Evolutionary conservation across 2,329 filamentous ascomycete species (phyloP), one percentile per base, ranked within the genome.

Genomic region (Triangularia verruculosa): DNA sequence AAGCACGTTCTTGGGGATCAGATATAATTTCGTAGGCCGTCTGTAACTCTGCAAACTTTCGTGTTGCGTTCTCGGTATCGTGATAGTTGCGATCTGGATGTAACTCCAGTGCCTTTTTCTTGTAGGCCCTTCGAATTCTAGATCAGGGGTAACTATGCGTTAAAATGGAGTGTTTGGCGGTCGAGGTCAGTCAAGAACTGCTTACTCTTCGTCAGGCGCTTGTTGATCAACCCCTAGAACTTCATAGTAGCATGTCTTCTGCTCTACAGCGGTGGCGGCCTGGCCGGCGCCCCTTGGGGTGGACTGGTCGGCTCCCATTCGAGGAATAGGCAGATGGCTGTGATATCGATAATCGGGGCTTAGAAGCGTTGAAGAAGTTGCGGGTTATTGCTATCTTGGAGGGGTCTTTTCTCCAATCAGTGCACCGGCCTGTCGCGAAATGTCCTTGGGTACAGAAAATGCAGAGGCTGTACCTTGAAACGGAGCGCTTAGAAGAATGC

Each of bases 11-110:
- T 74, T 99, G 94, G 11, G 93, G 88, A 75, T 99, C 95, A 1
- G 93, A 96, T 1, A 99, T 85, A n/a, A 99, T 87, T 75, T 98
- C 92, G 75, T 99, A 96, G 55, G 95, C 95, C 34, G 93, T 85
- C 75, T 97, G 94, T 27, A 98, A 84, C 73, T 97, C 93, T 57
- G 95, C 93, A 74, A 99, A 99, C 59, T 89, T 87, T 69, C 82
- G 85, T 1, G 95, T 99, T 2, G 94, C 89, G 67, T 87, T 85
- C 72, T 96, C 92, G 66, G 90, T 88, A 73, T 97, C 89, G 71
- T 91, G 89, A 74, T 90, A 89, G 76, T 99, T 99, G 70, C 93
- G 90, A 77, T 99, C 95, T 0, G 95, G 95, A 75, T 99, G 95
- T 9, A 98, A 83, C 75, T 97, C 93, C 57, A 99, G 86, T 1